phyloP scores from a whole-genome alignment of 768 basidiomycete species.

The Daedaleopsis nitida region DNA sequence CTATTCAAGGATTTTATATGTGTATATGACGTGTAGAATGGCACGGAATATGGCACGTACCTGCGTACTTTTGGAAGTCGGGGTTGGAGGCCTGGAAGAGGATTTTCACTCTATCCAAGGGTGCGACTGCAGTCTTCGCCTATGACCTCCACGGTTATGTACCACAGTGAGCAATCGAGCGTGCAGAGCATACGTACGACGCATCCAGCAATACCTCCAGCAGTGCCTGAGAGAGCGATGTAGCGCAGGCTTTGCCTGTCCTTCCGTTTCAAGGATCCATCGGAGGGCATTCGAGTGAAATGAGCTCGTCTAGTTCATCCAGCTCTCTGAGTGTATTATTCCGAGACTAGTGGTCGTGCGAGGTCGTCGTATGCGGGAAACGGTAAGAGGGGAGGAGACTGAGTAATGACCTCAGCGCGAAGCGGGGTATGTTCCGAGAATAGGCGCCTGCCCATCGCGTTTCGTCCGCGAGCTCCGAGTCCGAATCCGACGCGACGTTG shows the following conservation, averaged over 20 bases:
- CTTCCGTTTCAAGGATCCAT: slow-evolving; percentile 37
- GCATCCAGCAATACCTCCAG: slow-evolving; percentile 93
- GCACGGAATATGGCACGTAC: slow-evolving; percentile 40
- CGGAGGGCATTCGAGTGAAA: slow-evolving; percentile 56
- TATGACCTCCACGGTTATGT: background rate
- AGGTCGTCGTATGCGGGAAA: background rate
- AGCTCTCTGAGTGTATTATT: background rate
- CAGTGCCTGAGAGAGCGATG: slow-evolving; percentile 76
- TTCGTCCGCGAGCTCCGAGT: too few species aligned
- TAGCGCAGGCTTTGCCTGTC: slow-evolving; percentile 32
- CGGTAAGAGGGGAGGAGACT: background rate
- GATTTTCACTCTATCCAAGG: slow-evolving; percentile 97
- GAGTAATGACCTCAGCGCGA: too few species aligned
- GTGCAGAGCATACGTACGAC: slow-evolving; percentile 33
- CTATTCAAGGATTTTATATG: background rate
- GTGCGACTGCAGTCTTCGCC: slow-evolving; percentile 95
- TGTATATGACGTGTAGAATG: background rate
- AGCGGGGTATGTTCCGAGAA: too few species aligned
- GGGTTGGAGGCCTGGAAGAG: slow-evolving; percentile 97
- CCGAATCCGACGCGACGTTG: background rate
- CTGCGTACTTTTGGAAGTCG: slow-evolving; percentile 95
- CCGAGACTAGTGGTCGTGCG: background rate
- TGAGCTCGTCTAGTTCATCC: background rate
- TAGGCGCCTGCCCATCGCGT: too few species aligned
- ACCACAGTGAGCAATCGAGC: background rate